Conservation (phyloP, 306 rosid species). For the Pueraria montana region DNA sequence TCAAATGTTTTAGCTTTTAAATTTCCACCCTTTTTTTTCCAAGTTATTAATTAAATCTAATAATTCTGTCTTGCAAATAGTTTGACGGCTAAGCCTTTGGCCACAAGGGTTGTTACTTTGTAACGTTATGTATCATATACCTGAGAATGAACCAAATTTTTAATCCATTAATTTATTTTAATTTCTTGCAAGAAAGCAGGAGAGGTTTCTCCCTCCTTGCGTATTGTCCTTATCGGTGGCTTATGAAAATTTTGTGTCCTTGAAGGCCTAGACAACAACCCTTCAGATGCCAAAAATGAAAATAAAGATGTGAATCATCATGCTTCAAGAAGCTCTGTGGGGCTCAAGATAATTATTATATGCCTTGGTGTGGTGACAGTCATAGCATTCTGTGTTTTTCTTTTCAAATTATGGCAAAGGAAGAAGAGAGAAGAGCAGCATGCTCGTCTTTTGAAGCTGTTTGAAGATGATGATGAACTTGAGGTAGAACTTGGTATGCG, state of each 20-base stretch:
- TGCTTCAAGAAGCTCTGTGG: conserved; percentile 56
- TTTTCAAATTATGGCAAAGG: conserved; percentile 82
- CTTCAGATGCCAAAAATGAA: conserved; percentile 54
- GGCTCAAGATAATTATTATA: conserved; percentile 60
- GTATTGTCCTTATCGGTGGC: conserved; percentile 8
- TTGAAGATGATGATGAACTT: conserved; percentile 93
- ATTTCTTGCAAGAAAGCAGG: conserved; percentile 12
- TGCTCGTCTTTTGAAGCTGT: conserved; percentile 89
- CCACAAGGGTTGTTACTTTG: not conserved
- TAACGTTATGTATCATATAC: not conserved
- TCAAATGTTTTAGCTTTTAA: conserved; percentile 1
- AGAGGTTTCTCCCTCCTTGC: not conserved
- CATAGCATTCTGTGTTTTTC: conserved; percentile 59
- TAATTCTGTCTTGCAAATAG: not conserved
- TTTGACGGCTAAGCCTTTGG: conserved; percentile 19
- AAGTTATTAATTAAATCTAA: not conserved
- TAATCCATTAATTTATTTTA: not conserved
- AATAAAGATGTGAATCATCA: conserved; percentile 50
- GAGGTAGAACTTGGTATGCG: conserved; percentile 92
- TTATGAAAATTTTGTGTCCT: conserved; percentile 41
- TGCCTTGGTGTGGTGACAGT: conserved; percentile 61
- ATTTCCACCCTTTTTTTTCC: conserved; percentile 16
- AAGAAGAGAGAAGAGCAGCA: conserved; percentile 89
- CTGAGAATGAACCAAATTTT: not conserved
- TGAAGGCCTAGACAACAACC: conserved; percentile 61